Base-by-base conservation (phyloP, 805 yeast species). In the Suhomyces prunicola region DNA sequence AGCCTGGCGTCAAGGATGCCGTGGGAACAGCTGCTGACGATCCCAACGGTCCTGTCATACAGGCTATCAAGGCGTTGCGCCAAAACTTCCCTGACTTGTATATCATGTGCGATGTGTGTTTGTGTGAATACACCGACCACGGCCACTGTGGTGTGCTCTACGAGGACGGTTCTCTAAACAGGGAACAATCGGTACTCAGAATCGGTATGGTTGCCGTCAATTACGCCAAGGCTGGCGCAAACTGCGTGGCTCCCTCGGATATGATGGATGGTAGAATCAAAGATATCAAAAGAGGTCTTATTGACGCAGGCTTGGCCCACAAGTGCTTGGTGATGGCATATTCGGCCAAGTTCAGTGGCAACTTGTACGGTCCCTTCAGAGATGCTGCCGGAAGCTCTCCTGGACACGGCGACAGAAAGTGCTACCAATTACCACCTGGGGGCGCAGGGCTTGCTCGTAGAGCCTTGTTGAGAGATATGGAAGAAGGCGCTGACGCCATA, bases 381-480 rank as follows among this genome's bases (percentile, higher is more conserved):
- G 99, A 94, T 62, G 97, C 97, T 45, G 99, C 98, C 3, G 94
- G 96, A 36, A 87, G 96, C 50, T 78, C 86, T 4, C 98, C 99
- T 8, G 80, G 89, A 19, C 79, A 82, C 54, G 99, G 99, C 51
- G 97, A 94, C 70, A 83, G 99, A 68, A 88, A 86, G 68, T 83
- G 90, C 58, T 94, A 94, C 71, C 99, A 94, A 74, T 79, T 94
- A 54, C 99, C 99, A 8, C 81, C 92, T 3, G 96, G 91, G 17
- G 97, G 96, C 24, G 82, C 88, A 47, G 99, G 99, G 0, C 78
- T 94, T 53, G 99, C 98, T 8, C 87, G 96, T 63, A 78, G 99
- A 57, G 99, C 99, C 1, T 74, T 94, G 59, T 66, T 72, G 33
- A 84, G 99, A 65, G 99, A 94, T 66, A 73, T 93, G 63, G 78